Evolutionary conservation across 1,284 basidiomycete genomes (phyloP).

Genomic region (Lentinula novae-zelandiae): DNA sequence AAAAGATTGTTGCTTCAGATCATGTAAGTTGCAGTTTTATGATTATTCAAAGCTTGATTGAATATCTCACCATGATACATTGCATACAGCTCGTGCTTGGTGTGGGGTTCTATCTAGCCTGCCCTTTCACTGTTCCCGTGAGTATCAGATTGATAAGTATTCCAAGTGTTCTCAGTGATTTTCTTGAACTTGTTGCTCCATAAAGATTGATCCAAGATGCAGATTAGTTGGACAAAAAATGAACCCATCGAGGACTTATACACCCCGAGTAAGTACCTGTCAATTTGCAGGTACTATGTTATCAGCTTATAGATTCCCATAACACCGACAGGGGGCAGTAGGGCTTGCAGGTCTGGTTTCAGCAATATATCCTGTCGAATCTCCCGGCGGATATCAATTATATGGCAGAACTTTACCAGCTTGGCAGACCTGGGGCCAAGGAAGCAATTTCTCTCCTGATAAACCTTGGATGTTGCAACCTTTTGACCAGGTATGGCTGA

Average conservation of each 20-base stretch:
- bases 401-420: constrained; percentile 55
- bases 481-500: constrained; percentile 55
- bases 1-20: constrained; percentile 40
- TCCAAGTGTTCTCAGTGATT: background rate
- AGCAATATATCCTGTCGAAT: constrained; percentile 65
- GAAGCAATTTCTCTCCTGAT: constrained; percentile 39
- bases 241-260: constrained; percentile 61
- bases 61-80: background rate
- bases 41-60: background rate
- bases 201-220: constrained; percentile 58
- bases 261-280: constrained; percentile 43
- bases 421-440: constrained; percentile 63
- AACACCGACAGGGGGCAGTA: constrained; percentile 47
- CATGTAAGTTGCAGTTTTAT: constrained; percentile 35
- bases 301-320: background rate
- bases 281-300: background rate
- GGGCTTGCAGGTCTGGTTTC: constrained; percentile 59
- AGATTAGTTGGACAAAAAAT: constrained; percentile 61
- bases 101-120: constrained; percentile 60
- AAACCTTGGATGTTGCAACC: constrained; percentile 59
- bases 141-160: constrained; percentile 16
- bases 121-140: constrained; percentile 58
- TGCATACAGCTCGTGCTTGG: constrained; percentile 49
- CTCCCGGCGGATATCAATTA: constrained; percentile 65
- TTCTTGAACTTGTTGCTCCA: background rate